Conservation (phyloP, 2,329 filamentous ascomycete genomes). For the Drechslera avenae region DNA sequence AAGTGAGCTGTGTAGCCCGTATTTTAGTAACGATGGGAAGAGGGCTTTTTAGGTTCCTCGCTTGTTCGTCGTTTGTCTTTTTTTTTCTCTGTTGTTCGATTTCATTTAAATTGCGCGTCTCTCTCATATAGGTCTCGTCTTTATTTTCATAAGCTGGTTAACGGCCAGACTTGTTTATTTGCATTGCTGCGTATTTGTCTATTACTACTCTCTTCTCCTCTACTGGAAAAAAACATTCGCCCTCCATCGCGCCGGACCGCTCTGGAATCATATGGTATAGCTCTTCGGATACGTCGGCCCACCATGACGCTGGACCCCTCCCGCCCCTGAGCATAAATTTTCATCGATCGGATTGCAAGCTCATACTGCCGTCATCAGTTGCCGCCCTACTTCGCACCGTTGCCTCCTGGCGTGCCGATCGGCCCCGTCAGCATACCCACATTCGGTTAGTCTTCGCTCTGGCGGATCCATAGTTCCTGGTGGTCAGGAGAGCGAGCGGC, state of each 20-base stretch:
- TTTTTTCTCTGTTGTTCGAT: background rate
- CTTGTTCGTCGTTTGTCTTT: background rate
- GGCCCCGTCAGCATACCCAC: background rate
- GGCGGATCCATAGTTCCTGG: background rate
- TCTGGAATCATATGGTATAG: background rate
- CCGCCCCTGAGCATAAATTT: background rate
- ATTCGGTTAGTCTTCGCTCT: background rate
- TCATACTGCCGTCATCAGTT: background rate
- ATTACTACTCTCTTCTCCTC: too few relatives aligned
- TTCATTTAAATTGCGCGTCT: background rate
- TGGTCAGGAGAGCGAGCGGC: too few relatives aligned
- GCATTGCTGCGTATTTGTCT: too few relatives aligned
- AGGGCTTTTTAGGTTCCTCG: too few relatives aligned
- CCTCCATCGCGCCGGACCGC: background rate
- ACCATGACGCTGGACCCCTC: background rate
- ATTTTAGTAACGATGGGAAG: too few relatives aligned
- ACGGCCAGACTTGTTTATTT: too few relatives aligned
- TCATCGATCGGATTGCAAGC: background rate
- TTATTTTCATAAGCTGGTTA: too few relatives aligned
- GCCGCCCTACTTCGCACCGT: background rate
- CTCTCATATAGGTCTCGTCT: background rate
- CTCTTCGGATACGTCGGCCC: background rate
- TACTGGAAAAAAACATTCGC: background rate
- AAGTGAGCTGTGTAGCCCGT: constrained; percentile 8
- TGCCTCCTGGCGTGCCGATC: background rate